Conservation (phyloP, 2,329 filamentous ascomycete species). For the Alternaria solani region DNA sequence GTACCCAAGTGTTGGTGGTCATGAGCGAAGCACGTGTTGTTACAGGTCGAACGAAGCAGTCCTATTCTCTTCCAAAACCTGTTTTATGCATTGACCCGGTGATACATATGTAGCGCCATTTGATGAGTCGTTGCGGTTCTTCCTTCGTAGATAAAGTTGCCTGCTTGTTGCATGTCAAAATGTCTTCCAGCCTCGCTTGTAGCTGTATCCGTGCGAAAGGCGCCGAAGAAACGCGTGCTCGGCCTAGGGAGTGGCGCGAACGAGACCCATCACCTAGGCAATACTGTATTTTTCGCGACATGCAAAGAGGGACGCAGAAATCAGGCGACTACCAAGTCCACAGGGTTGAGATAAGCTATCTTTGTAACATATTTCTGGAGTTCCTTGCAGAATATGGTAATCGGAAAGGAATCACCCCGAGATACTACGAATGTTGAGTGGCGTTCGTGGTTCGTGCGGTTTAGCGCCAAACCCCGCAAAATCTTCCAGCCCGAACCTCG, state of each 20-base stretch:
- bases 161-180: not conserved
- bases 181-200: not conserved
- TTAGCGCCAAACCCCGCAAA: constrained; percentile 13
- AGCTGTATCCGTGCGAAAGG: not conserved
- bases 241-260: not conserved
- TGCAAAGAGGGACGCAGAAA: not conserved
- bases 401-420: constrained; percentile 7
- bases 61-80: too few species aligned
- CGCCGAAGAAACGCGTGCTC: not conserved
- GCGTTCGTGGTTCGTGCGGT: not conserved
- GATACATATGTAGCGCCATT: not conserved
- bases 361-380: not conserved
- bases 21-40: not conserved
- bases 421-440: not conserved
- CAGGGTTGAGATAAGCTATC: not conserved
- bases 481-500: not conserved
- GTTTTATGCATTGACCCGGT: not conserved
- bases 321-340: not conserved
- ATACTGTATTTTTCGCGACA: not conserved
- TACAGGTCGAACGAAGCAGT: not conserved
- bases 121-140: not conserved
- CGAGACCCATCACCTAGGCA: not conserved
- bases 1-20: not conserved
- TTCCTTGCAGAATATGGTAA: not conserved
- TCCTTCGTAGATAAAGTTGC: not conserved